Conservation (phyloP, 495 filamentous ascomycete species). For the Lineolata rhizophorae region DNA sequence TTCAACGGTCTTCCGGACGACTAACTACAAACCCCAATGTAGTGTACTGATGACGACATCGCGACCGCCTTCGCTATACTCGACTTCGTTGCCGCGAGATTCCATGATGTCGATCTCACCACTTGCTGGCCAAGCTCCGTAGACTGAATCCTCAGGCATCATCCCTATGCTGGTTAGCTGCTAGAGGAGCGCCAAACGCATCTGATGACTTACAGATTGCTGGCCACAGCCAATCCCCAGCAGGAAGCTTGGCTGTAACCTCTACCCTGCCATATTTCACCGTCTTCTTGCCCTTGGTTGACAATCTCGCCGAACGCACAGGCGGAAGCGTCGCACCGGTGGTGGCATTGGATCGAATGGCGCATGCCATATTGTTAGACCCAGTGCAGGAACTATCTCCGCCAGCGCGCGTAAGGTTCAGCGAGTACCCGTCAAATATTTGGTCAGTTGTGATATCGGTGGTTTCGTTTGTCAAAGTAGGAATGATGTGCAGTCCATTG, state of each 20-base stretch:
- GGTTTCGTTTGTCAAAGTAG: slow-evolving; percentile 21
- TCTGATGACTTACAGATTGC: slow-evolving; percentile 16
- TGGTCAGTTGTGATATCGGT: slow-evolving; percentile 17
- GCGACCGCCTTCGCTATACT: slow-evolving; percentile 3
- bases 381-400: slow-evolving; percentile 15
- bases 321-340: slow-evolving; percentile 19
- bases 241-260: slow-evolving; percentile 22
- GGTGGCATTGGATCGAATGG: slow-evolving; percentile 17
- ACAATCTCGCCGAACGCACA: slow-evolving; percentile 19
- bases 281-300: slow-evolving; percentile 19
- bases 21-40: slow-evolving; percentile 12
- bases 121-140: slow-evolving; percentile 17
- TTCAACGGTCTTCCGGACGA: too few species aligned
- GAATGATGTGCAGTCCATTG: slow-evolving; percentile 24
- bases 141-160: slow-evolving; percentile 19
- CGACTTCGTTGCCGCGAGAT: slow-evolving; percentile 4
- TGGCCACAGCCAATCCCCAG: slow-evolving; percentile 24
- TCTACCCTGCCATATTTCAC: slow-evolving; percentile 23
- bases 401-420: slow-evolving; percentile 19
- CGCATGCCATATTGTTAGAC: slow-evolving; percentile 10
- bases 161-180: slow-evolving; percentile 9
- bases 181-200: neutral
- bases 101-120: slow-evolving; percentile 12
- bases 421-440: slow-evolving; percentile 10
- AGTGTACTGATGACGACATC: slow-evolving; percentile 3